These are phyloP conservation scores for Medicago lupulina DNA, from an alignment of 306 rosid species.

Conservation along the genomic window DNA sequence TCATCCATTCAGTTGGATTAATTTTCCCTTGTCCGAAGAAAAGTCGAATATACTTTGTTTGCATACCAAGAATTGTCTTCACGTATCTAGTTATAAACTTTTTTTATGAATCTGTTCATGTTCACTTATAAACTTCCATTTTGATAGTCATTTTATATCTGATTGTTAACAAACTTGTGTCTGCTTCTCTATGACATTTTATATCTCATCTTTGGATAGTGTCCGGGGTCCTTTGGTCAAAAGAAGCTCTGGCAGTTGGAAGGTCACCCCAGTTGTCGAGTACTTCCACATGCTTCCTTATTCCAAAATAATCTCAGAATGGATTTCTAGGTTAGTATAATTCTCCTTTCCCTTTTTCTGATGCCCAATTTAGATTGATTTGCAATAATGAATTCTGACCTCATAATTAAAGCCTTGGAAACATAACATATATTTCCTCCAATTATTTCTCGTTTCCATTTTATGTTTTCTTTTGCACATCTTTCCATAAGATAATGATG, in stretches of 20 bases:
- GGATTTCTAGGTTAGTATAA: slow-evolving; percentile 63
- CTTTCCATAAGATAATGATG: slow-evolving; percentile 17
- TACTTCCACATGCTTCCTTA: slow-evolving; percentile 83
- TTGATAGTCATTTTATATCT: not conserved
- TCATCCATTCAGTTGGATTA: slow-evolving; percentile 26
- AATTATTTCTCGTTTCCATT: slow-evolving; percentile 23
- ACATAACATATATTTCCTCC: slow-evolving; percentile 9
- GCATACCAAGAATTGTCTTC: not conserved
- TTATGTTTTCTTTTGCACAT: slow-evolving; percentile 24
- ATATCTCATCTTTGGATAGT: slow-evolving; percentile 49
- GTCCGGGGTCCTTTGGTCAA: slow-evolving; percentile 72
- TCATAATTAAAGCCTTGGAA: slow-evolving; percentile 13
- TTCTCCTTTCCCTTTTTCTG: slow-evolving; percentile 19
- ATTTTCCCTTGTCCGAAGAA: slow-evolving; percentile 13
- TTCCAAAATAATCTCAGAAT: slow-evolving; percentile 58
- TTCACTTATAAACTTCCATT: not conserved
- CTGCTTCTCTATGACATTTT: slow-evolving; percentile 36
- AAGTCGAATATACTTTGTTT: slow-evolving; percentile 24
- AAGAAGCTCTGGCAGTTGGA: slow-evolving; percentile 60
- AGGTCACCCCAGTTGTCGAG: slow-evolving; percentile 61
- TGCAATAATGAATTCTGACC: slow-evolving; percentile 24
- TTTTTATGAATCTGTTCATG: slow-evolving; percentile 24
- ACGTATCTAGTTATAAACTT: slow-evolving; percentile 24
- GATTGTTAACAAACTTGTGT: slow-evolving; percentile 7
- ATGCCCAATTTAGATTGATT: slow-evolving; percentile 19